Evolutionary conservation across 2,329 filamentous ascomycete species (phyloP).

Genomic region (Xylariomycetidae sp.): DNA sequence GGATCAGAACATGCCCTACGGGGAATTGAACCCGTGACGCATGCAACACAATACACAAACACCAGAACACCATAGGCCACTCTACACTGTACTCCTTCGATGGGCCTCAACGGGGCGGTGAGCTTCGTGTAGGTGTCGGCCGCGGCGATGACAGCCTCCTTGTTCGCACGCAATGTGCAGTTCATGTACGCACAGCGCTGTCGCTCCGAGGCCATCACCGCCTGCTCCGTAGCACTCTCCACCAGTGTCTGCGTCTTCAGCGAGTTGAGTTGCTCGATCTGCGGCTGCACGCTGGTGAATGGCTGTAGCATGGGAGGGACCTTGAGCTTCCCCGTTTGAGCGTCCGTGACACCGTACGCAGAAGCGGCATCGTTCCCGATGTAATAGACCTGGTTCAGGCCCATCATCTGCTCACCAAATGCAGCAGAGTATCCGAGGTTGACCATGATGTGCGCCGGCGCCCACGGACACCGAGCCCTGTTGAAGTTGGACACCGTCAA

Average conservation of each 20-base stretch:
- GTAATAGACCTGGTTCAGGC: constrained; percentile 11
- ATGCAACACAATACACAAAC: too few species aligned
- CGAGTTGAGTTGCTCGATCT: constrained; percentile 6
- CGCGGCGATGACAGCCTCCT: too few species aligned
- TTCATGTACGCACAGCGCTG: constrained; percentile 12
- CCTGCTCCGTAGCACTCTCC: constrained; percentile 8
- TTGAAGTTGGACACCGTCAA: constrained; percentile 6
- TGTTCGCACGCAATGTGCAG: constrained; percentile 6
- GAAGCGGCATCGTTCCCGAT: too few species aligned
- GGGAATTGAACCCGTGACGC: too few species aligned
- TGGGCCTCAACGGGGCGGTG: too few species aligned
- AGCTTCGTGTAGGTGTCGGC: too few species aligned
- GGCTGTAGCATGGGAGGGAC: constrained; percentile 7
- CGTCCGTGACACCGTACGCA: constrained; percentile 1
- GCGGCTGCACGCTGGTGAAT: constrained; percentile 4
- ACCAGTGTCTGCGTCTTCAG: constrained; percentile 2
- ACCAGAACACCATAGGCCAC: too few species aligned
- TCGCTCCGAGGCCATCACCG: constrained; percentile 1
- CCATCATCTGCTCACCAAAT: constrained; percentile 2
- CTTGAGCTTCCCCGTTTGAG: not conserved
- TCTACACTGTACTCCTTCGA: too few species aligned
- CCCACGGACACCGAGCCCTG: constrained; percentile 4
- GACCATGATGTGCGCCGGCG: constrained; percentile 18
- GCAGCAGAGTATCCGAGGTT: constrained; percentile 12
- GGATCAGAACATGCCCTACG: too few species aligned